Evolutionary conservation across 1,284 basidiomycete genomes (phyloP).

Genomic region (Earliella scabrosa): DNA sequence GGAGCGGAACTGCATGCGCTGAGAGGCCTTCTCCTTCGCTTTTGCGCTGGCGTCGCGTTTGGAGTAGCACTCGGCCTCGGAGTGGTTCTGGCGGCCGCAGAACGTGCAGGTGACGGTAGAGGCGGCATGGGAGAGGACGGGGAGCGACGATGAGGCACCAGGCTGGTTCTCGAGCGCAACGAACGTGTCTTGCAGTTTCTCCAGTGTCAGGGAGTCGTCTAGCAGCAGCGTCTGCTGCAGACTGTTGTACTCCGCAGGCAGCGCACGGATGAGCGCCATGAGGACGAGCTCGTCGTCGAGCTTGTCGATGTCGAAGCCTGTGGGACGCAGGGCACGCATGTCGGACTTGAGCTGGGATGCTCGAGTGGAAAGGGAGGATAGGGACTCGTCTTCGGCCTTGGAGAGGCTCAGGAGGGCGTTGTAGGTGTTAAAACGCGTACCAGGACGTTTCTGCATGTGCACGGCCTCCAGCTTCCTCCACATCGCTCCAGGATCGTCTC

Average conservation of each 20-base stretch:
- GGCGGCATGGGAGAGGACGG: constrained; percentile 10
- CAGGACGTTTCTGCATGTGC: constrained; percentile 20
- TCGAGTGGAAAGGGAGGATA: constrained; percentile 23
- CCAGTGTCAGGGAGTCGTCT: constrained; percentile 2
- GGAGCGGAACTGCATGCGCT: neutral
- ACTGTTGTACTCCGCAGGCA: neutral
- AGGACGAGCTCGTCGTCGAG: constrained; percentile 27
- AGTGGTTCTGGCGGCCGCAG: constrained; percentile 42
- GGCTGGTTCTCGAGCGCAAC: constrained; percentile 11
- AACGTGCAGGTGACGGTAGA: constrained; percentile 16
- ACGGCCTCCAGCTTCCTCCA: constrained; percentile 21
- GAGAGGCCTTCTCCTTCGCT: neutral
- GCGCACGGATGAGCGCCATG: constrained; percentile 27
- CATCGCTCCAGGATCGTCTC: neutral
- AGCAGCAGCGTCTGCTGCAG: neutral
- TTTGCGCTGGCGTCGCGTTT: neutral
- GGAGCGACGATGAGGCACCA: constrained; percentile 4
- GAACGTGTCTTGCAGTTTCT: constrained; percentile 8
- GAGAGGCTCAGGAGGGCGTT: constrained; percentile 36
- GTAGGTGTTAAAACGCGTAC: constrained; percentile 37
- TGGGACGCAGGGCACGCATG: constrained; percentile 2
- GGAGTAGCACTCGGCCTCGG: constrained; percentile 11
- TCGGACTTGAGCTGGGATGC: constrained; percentile 1
- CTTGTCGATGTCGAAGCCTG: constrained; percentile 13
- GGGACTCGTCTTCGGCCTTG: constrained; percentile 34